phyloP scores from a whole-genome alignment of 1,284 basidiomycete genomes.

The Melanopsichium pennsylvanicum region DNA sequence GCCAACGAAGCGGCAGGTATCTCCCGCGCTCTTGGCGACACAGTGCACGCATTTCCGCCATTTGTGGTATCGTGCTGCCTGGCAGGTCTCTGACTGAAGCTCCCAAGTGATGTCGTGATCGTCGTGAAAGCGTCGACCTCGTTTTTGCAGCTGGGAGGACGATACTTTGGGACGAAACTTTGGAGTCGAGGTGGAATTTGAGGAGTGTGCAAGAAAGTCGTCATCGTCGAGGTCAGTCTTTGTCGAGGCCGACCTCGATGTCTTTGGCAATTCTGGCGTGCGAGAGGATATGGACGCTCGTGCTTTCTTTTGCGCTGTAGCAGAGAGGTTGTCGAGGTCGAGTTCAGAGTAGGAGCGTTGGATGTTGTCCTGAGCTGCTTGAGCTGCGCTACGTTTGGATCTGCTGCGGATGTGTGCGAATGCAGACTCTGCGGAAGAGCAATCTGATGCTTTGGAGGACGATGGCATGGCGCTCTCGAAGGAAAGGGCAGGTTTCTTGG shows the following conservation, averaged over 20 bases:
- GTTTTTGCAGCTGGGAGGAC: background rate
- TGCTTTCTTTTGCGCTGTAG: conserved; percentile 7
- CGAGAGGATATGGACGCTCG: conserved; percentile 4
- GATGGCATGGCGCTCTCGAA: too few species aligned
- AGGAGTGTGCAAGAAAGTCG: background rate
- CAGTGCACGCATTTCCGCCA: conserved; percentile 38
- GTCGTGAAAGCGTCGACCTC: conserved; percentile 7
- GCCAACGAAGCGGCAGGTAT: conserved; percentile 37
- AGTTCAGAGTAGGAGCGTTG: conserved; percentile 19
- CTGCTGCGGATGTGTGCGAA: conserved; percentile 1
- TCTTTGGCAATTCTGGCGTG: background rate
- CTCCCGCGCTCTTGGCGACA: conserved; percentile 17
- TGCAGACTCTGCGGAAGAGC: background rate
- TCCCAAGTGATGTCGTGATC: conserved; percentile 15
- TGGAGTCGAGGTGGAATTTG: background rate
- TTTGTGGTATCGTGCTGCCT: background rate
- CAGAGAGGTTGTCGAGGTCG: background rate
- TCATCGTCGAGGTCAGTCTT: background rate
- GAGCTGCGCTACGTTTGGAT: conserved; percentile 25
- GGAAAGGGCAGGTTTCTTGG: too few species aligned
- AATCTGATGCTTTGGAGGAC: too few species aligned
- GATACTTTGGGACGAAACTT: background rate
- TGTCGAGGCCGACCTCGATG: background rate
- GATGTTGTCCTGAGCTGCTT: conserved; percentile 23
- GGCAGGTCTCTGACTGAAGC: conserved; percentile 14